A percentile compares a stretch with the other conserved stretches of the same genome.
These are phyloP conservation scores for Gremmenia infestans DNA, from an alignment of 2,329 filamentous ascomycete genomes.

Conservation along the genomic window DNA sequence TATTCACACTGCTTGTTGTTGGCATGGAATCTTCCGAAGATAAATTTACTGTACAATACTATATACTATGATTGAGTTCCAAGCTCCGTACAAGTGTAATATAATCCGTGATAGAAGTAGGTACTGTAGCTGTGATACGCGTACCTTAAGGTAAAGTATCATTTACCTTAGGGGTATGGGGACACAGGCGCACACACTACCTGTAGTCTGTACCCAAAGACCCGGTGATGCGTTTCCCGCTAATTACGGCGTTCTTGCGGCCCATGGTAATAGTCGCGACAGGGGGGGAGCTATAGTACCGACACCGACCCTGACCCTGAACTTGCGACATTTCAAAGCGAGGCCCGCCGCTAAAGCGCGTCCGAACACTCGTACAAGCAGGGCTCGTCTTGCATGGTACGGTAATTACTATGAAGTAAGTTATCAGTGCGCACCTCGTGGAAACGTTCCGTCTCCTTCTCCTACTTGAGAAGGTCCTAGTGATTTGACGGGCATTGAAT, in stretches of 20 bases:
- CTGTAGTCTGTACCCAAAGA: neutral
- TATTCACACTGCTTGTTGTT: too few relatives aligned
- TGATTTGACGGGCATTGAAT: too few relatives aligned
- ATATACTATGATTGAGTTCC: too few relatives aligned
- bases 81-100: too few relatives aligned
- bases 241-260: neutral
- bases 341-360: neutral
- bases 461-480: too few relatives aligned
- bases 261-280: neutral
- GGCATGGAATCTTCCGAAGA: too few relatives aligned
- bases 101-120: too few relatives aligned
- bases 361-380: neutral
- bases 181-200: neutral
- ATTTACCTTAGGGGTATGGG: too few relatives aligned
- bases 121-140: too few relatives aligned
- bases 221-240: slow-evolving; percentile 3
- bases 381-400: neutral
- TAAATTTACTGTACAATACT: too few relatives aligned
- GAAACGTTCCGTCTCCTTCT: neutral
- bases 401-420: too few relatives aligned
- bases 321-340: neutral
- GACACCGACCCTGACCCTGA: neutral
- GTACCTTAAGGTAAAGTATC: too few relatives aligned
- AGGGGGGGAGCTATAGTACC: neutral
- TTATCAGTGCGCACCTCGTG: neutral